These are phyloP conservation scores for Magnaporthiopsis poae DNA, from an alignment of 2,329 filamentous ascomycete genomes.

Conservation along the genomic window DNA sequence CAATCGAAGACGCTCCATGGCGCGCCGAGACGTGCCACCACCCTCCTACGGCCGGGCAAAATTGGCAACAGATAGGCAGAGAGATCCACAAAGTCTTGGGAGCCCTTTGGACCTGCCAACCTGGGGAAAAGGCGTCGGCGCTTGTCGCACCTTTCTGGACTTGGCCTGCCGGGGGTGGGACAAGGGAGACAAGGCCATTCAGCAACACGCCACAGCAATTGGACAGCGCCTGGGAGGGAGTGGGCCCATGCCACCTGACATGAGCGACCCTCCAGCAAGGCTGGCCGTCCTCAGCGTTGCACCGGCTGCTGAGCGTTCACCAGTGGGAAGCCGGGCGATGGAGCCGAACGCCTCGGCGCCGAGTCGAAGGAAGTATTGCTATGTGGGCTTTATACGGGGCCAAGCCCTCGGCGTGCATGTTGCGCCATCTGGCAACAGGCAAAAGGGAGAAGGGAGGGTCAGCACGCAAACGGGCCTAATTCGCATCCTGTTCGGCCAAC, in stretches of 20 bases:
- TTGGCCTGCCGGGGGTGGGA: not conserved
- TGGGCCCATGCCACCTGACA: constrained; percentile 2
- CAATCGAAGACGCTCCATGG: not conserved
- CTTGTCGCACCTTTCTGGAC: not conserved
- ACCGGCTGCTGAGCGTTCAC: not conserved
- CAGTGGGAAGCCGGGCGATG: not conserved
- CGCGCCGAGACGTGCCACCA: not conserved
- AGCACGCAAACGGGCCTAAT: not conserved
- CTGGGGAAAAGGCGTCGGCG: constrained; percentile 7
- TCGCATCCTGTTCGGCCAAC: not conserved
- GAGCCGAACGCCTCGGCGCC: not conserved
- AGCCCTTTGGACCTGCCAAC: constrained; percentile 7
- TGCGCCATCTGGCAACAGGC: not conserved
- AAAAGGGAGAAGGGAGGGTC: not conserved
- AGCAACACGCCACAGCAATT: not conserved
- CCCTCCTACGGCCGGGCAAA: not conserved
- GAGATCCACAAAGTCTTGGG: constrained; percentile 7
- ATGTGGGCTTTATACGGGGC: constrained; percentile 5
- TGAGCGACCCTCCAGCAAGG: not conserved
- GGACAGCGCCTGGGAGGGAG: not conserved
- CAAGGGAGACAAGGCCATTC: not conserved
- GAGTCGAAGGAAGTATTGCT: constrained; percentile 6
- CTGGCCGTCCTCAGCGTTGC: not conserved
- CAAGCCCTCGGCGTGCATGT: constrained; percentile 6
- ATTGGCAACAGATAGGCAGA: constrained; percentile 5